Conservation (phyloP, 495 filamentous ascomycete genomes). For the Hypoxylon lienhwacheense region DNA sequence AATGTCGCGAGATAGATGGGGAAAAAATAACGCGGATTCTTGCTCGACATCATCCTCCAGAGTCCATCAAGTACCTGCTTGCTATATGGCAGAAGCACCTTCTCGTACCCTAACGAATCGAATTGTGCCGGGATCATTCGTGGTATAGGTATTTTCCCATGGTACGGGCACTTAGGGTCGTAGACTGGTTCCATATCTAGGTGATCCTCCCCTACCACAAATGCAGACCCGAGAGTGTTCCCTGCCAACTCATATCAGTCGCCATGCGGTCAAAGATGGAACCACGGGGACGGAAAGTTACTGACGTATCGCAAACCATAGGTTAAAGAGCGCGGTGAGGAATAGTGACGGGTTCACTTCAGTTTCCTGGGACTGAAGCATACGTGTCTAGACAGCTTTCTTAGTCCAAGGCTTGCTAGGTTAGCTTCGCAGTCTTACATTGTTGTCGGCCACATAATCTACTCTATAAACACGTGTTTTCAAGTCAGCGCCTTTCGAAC, state of each 20-base stretch:
- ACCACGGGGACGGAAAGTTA: background rate
- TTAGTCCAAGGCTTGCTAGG: conserved; percentile 7
- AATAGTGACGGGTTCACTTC: conserved; percentile 27
- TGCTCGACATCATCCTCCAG: conserved; percentile 38
- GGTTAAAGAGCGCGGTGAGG: conserved; percentile 36
- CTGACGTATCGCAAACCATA: conserved; percentile 51
- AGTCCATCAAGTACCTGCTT: conserved; percentile 37
- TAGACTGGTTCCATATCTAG: conserved; percentile 38
- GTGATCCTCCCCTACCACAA: conserved; percentile 38
- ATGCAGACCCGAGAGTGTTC: conserved; percentile 44
- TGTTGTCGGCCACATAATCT: background rate
- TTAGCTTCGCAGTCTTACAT: conserved; percentile 6
- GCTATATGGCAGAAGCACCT: conserved; percentile 37
- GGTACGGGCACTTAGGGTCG: conserved; percentile 24
- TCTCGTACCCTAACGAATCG: conserved; percentile 47
- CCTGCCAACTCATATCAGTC: conserved; percentile 29
- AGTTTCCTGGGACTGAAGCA: conserved; percentile 15
- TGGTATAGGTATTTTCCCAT: conserved; percentile 38
- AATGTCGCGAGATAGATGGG: conserved; percentile 48
- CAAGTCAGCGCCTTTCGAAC: conserved; percentile 1
- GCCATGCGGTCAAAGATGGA: background rate
- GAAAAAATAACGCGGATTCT: conserved; percentile 43
- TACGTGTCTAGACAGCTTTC: conserved; percentile 4
- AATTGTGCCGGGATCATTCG: conserved; percentile 55
- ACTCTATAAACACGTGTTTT: too few species aligned